Evolutionary conservation across 2,329 filamentous ascomycete species (phyloP), one percentile per base, ranked within the genome.

Genomic region (Fusarium albosuccineum): DNA sequence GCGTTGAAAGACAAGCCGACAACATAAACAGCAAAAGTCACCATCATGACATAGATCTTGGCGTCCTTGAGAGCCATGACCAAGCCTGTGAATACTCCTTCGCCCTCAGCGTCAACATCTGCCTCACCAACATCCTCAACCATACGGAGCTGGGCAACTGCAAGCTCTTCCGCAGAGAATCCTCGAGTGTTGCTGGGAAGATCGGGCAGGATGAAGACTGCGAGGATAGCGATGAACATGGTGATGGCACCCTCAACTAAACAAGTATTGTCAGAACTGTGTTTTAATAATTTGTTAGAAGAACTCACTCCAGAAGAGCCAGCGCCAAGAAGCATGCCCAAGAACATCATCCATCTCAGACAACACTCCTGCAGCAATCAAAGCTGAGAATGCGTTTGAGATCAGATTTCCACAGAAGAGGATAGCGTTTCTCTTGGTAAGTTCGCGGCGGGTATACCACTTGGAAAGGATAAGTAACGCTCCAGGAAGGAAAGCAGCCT

Each of bases 401-500:
- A 89, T 83, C 65, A 88, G 82, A 70, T 87, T 87, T 2, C 86
- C 85, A 62, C 85, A 85, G 75, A 88, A 89, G 22, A 89, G 76
- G 30, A 89, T 82, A 57, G 86, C 85, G 68, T 88, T 87, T 53
- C 86, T 78, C 55, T 79, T 77, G 11, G 83, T 82, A 62, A 89
- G 70, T 76, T 88, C 86, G 50, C 84, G 83, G 48, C 87, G 82
- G 2, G 88, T 91, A 75, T 91, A 91, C 85, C 88, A 91, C 68
- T 89, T 88, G 0, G 86, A 88, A 22, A 91, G 81, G 45, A 90
- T 86, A 42, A 90, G 81, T 10, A 91, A 80, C 0, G 86, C 86
- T 40, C 89, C 89, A 0, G 89, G 89, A 26, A 90, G 80, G 74
- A 90, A 90, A 2, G 88, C 87, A 0, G 89, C 89, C 74, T 90